Base-by-base conservation (phyloP, 495 filamentous ascomycete genomes). In the Glarea lozoyensis region DNA sequence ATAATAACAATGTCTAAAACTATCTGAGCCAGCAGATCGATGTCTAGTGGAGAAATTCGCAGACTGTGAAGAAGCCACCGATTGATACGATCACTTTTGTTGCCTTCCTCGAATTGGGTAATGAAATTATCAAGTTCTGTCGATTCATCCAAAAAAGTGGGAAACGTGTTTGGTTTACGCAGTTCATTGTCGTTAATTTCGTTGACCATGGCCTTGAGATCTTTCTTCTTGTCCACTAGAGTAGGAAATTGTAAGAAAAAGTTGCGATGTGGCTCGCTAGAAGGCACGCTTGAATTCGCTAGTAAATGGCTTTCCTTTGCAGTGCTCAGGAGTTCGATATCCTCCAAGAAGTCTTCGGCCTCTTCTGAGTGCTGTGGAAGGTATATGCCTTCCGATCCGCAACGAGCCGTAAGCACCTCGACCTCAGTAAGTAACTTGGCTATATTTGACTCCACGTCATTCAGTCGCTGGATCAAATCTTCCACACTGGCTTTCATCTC, bases 381-480 rank as follows among this genome's bases (percentile, higher is more conserved):
- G 21, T 50, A 27, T 11, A 50, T 41, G 18, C 47, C 47, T 20
- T 29, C 42, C 13, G 45, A 19, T 6, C 47, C 15, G 25, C 49
- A 52, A 23, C 29, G n/a, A 10, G 13, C 7, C 17, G 40, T 31
- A 13, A 52, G 35, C 19, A 40, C 45, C 1, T 11, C n/a, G n/a
- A 52, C 43, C 27, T 52, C 40, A 10, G 13, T 29, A 11, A 18
- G 12, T n/a, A 52, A 21, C n/a, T n/a, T 22, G 7, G 43, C 40
- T 17, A 42, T 29, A 19, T 13, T 22, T 20, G 17, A 15, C 7
- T 38, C 15, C 6, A 40, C 29, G 10, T 45, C 21, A 10, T 33
- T 27, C 1, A 52, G 35, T 12, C 39, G 44, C 7, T 4, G 3
- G 23, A 6, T 30, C 17, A 27, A 20, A n/a, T 48, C 23, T 21